phyloP scores from a whole-genome alignment of 1,284 basidiomycete genomes.

The Veloboletus limbatus region DNA sequence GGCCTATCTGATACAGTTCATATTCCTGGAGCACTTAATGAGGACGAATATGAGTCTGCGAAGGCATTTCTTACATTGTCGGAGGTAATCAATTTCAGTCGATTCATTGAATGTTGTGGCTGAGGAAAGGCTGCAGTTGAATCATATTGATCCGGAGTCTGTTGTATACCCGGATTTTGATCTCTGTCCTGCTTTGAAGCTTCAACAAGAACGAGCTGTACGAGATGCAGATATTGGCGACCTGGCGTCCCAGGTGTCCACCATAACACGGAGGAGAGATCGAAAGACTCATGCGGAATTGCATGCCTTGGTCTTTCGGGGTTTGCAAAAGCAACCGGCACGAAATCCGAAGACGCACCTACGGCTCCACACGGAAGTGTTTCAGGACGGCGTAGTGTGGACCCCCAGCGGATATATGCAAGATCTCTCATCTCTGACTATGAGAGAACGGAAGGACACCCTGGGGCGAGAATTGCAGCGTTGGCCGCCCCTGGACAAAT shows the following conservation, averaged over 20 bases:
- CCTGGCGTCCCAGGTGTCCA: not conserved
- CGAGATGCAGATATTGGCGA: not conserved
- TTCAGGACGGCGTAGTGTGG: conserved; percentile 27
- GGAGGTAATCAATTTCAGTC: conserved; percentile 14
- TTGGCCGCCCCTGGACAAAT: conserved; percentile 1
- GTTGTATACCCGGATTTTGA: conserved; percentile 38
- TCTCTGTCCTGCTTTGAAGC: conserved; percentile 34
- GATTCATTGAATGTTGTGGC: not conserved
- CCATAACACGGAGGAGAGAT: not conserved
- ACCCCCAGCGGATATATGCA: conserved; percentile 32
- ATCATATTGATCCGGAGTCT: conserved; percentile 23
- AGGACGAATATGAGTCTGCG: not conserved
- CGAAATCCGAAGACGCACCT: conserved; percentile 26
- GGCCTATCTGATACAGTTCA: not conserved
- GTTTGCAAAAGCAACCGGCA: conserved; percentile 5
- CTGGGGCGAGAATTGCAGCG: conserved; percentile 5
- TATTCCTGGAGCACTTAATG: conserved; percentile 11
- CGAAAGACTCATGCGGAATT: conserved; percentile 24
- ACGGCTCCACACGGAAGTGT: conserved; percentile 35
- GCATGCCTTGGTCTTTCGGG: conserved; percentile 10
- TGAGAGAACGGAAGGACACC: conserved; percentile 2
- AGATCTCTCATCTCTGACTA: conserved; percentile 13
- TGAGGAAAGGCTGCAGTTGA: conserved; percentile 8
- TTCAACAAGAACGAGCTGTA: not conserved
- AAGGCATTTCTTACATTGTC: conserved; percentile 5